A percentile compares a stretch with the other conserved stretches of the same genome.
Conservation (phyloP, 148 eudicot species). For the Diospyros lotus region DNA sequence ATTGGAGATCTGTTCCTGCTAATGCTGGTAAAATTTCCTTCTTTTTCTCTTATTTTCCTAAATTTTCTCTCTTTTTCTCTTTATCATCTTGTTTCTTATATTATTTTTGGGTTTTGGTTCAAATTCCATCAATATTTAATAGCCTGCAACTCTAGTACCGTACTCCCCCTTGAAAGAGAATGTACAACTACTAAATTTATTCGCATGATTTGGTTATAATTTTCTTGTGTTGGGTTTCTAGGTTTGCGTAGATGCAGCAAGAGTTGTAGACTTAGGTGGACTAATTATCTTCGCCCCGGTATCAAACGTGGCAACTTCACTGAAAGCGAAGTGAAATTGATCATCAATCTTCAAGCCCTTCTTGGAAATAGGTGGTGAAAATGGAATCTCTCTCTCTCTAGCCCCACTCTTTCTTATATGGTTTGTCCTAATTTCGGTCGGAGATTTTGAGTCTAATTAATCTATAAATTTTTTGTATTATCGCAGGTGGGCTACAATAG, state of each 20-base stretch:
- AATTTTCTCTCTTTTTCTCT: not conserved
- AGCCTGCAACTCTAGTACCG: not conserved
- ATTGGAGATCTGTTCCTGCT: constrained; percentile 89
- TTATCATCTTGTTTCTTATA: not conserved
- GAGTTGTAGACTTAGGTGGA: constrained; percentile 90
- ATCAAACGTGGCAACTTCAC: constrained; percentile 81
- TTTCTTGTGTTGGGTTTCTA: constrained; percentile 11
- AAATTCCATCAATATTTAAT: constrained; percentile 40
- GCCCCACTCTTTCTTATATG: too few relatives aligned
- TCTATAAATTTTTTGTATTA: too few relatives aligned
- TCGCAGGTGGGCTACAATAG: too few relatives aligned
- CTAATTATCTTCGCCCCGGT: constrained; percentile 88
- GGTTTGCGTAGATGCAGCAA: constrained; percentile 88
- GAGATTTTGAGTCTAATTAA: too few relatives aligned
- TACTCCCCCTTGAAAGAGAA: not conserved
- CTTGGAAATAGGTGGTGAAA: constrained; percentile 63
- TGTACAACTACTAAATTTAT: not conserved
- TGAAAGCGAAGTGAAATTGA: constrained; percentile 80
- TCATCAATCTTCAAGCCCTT: constrained; percentile 87
- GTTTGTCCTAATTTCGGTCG: too few relatives aligned
- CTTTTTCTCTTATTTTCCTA: not conserved
- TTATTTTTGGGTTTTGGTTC: constrained; percentile 32
- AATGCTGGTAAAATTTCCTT: constrained; percentile 51
- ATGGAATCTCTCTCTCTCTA: too few relatives aligned
- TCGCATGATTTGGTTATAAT: not conserved